Base-by-base conservation (phyloP, 208 protist species). In the Trypanosoma vivax region DNA sequence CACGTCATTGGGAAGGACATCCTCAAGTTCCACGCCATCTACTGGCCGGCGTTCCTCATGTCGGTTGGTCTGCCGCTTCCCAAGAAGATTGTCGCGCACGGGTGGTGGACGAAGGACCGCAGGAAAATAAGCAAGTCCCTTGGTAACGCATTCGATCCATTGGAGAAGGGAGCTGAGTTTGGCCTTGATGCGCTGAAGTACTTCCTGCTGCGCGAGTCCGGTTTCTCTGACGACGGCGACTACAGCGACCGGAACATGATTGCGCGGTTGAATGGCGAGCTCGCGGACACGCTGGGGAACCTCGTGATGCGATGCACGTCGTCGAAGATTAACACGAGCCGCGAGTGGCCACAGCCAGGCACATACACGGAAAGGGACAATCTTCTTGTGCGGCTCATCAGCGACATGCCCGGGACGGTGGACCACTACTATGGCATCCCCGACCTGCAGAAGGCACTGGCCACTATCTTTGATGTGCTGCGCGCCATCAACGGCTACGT, bases 1-100 rank as follows among this genome's bases (percentile, higher is more conserved):
- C 94, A 98, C 65, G 68, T 98, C 0, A 83, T 99, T 21, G 98
- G 98, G 14, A 99, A 99, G 74, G 98, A 99, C 68, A 99, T 99
- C 58, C 59, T 99, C n/a, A 93, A 97, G 59, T 99, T 99, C 69
- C 98, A 99, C 69, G 79, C 89, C 37, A 88, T 99, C 47, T 99
- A 99, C 71, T 99, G 98, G 98, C 97, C 97, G 1, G 92, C 96
- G 5, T 99, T 99, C 48, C 69, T 99, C 28, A 77, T 99, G 53
- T 95, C 89, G 11, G 89, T 91, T 1, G 95, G 82, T n/a, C 61
- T 99, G 27, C 76, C 73, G 13, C 69, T 95, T 19, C 97, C 97
- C 5, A 78, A 90, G 60, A 50, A 65, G 28, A 51, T 99, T 7
- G 63, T 98, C 28, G 80, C 90, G 14, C 97, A 99, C 68, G 89